phyloP scores from a whole-genome alignment of 73 alveolate species.

The Uronychia binucleata region DNA sequence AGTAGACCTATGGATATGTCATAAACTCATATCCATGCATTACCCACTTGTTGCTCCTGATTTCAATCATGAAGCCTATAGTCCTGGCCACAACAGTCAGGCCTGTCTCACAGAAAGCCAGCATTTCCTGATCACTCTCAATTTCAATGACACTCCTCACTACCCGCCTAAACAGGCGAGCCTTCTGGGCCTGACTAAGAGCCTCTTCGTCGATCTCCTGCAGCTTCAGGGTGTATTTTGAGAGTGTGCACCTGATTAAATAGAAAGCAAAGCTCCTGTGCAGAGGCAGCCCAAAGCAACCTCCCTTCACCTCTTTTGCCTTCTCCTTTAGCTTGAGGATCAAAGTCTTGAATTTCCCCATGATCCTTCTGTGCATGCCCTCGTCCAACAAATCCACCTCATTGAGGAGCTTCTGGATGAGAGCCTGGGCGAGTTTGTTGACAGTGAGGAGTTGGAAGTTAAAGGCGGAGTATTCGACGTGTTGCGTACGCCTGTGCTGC shows the following conservation, averaged over 20 bases:
- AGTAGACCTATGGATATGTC: slow-evolving; percentile 1
- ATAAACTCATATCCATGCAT: slow-evolving; percentile 10
- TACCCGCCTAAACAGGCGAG: background rate
- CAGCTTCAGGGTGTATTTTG: background rate
- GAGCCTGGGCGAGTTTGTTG: background rate
- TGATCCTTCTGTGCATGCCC: background rate
- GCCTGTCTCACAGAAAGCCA: background rate
- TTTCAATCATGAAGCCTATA: slow-evolving; percentile 21
- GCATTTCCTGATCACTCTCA: background rate
- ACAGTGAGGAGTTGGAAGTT: background rate
- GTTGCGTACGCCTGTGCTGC: background rate
- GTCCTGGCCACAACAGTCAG: background rate
- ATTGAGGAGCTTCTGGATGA: background rate
- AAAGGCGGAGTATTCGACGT: background rate
- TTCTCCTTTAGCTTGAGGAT: background rate
- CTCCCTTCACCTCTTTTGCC: background rate
- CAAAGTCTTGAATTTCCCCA: background rate
- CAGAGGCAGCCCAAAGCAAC: slow-evolving; percentile 37
- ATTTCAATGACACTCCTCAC: background rate
- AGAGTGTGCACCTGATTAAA: slow-evolving; percentile 3
- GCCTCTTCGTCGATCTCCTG: background rate
- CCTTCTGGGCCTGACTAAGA: background rate
- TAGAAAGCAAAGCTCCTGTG: slow-evolving; percentile 44
- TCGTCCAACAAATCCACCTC: background rate
- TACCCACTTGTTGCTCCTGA: slow-evolving; percentile 26